Conservation (phyloP, 2,329 filamentous ascomycete species). For the Fusarium protoensiforme region DNA sequence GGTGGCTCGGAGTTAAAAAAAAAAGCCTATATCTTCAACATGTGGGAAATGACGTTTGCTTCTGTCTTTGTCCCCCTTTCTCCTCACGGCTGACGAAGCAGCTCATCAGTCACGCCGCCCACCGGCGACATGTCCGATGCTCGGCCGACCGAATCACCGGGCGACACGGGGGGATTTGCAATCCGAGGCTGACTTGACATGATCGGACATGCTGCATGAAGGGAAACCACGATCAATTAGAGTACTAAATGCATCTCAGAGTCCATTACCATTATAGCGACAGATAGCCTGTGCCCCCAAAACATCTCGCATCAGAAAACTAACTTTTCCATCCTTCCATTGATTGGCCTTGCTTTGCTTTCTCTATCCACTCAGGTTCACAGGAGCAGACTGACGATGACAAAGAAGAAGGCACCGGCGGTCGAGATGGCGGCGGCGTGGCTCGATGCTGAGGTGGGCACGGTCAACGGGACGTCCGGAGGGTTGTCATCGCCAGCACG, state of each 20-base stretch:
- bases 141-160: constrained; percentile 20
- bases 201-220: background rate
- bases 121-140: constrained; percentile 23
- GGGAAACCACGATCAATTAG: background rate
- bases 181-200: background rate
- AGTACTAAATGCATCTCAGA: background rate
- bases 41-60: background rate
- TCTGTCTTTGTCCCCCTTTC: background rate
- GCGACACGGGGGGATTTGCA: constrained; percentile 1
- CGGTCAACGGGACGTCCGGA: background rate
- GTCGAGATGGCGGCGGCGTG: background rate
- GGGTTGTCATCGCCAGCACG: background rate
- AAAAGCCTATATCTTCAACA: background rate
- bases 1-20: constrained; percentile 32
- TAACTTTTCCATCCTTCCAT: background rate
- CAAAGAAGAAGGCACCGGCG: background rate
- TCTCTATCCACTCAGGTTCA: background rate
- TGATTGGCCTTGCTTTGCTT: background rate
- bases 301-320: background rate
- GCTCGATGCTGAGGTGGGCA: background rate
- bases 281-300: background rate
- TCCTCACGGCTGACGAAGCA: constrained; percentile 9
- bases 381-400: background rate
- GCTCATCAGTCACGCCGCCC: background rate
- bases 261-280: background rate